Evolutionary conservation across 352 stramenopile species (phyloP).

Genomic region (Aphanomyces cochlioides): DNA sequence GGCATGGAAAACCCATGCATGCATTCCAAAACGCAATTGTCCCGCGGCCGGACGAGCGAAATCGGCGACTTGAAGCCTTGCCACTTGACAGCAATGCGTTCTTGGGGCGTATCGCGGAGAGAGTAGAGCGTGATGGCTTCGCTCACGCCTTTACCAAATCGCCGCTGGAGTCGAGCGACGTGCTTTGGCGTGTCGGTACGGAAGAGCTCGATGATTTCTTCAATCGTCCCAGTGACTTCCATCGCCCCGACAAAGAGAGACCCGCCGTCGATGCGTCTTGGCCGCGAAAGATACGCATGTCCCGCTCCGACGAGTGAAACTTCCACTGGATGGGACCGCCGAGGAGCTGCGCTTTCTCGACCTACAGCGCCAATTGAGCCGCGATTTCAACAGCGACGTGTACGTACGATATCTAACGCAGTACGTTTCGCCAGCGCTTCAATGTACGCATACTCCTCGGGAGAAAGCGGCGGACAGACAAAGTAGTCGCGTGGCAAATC

Average conservation of each 20-base stretch:
- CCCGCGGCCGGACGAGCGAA: not conserved
- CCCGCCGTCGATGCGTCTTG: not conserved
- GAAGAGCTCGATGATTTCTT: not conserved
- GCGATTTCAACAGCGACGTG: not conserved
- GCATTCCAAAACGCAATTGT: conserved; percentile 2
- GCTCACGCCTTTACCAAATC: not conserved
- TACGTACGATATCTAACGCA: not conserved
- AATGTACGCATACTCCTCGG: not conserved
- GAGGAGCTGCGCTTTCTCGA: not conserved
- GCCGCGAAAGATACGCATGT: not conserved
- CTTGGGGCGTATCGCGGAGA: not conserved
- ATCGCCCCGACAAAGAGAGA: not conserved
- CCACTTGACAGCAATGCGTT: not conserved
- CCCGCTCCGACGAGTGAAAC: not conserved
- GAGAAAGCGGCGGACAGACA: not conserved
- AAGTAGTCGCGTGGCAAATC: not conserved
- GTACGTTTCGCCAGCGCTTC: not conserved
- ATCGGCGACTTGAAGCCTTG: not conserved
- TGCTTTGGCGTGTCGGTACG: not conserved
- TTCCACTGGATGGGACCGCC: not conserved
- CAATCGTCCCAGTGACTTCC: not conserved
- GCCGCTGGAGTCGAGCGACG: no score
- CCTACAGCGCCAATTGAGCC: not conserved
- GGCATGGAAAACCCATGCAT: not conserved
- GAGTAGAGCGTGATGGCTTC: not conserved